Evolutionary conservation across 768 basidiomycete species (phyloP).

Genomic region (Boletellus ananas): DNA sequence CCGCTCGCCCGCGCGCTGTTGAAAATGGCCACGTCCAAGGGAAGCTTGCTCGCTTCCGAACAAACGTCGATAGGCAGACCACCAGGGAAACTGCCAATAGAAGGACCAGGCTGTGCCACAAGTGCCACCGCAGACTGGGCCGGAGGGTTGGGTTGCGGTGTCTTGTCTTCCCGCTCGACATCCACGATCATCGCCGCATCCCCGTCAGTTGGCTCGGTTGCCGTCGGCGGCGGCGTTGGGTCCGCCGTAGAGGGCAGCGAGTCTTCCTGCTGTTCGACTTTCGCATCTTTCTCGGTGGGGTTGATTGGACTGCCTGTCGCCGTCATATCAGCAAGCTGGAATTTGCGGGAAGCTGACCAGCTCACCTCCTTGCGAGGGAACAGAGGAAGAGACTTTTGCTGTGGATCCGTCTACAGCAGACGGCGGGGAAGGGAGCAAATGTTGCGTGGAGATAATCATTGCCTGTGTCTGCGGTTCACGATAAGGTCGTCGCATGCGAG

Average conservation of each 20-base stretch:
- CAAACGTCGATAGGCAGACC: conserved; percentile 70
- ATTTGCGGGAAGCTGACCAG: background rate
- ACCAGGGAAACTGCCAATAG: conserved; percentile 33
- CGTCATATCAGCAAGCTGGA: background rate
- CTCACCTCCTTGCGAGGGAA: conserved; percentile 28
- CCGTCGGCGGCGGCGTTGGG: conserved; percentile 27
- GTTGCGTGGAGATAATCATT: conserved; percentile 88
- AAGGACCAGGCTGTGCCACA: conserved; percentile 15
- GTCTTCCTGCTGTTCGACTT: conserved; percentile 34
- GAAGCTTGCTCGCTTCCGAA: conserved; percentile 84
- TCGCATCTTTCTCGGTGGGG: conserved; percentile 23
- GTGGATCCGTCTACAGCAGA: conserved; percentile 25
- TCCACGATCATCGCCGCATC: conserved; percentile 45
- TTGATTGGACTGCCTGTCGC: conserved; percentile 22
- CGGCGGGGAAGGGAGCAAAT: conserved; percentile 53
- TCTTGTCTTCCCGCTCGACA: conserved; percentile 41
- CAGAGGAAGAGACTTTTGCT: conserved; percentile 19
- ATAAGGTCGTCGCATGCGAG: conserved; percentile 2
- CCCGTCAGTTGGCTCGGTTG: conserved; percentile 16
- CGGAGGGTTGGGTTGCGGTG: conserved; percentile 24
- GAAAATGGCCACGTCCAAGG: conserved; percentile 89
- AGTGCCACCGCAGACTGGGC: conserved; percentile 17
- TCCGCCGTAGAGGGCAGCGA: conserved; percentile 33
- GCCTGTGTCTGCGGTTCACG: conserved; percentile 65
- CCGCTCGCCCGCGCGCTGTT: conserved; percentile 87